Conservation (phyloP, 2,329 filamentous ascomycete species). For the Aspergillus bombycis region DNA sequence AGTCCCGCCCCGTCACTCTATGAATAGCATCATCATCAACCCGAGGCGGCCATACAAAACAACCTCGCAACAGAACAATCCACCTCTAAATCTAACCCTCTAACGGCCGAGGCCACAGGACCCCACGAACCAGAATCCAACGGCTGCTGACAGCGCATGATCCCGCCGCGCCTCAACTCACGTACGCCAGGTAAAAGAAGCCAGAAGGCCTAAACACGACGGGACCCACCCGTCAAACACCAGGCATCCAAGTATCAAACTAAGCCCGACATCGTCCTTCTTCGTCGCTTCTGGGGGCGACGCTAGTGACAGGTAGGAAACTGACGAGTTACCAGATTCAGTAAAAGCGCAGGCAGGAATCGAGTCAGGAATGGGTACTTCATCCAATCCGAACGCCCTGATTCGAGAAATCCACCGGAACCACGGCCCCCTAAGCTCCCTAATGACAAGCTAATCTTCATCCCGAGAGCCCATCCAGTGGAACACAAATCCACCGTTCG, state of each 20-base stretch:
- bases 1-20: not conserved
- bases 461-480: not conserved
- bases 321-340: not conserved
- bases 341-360: not conserved
- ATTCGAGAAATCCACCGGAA: not conserved
- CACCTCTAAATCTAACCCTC: not conserved
- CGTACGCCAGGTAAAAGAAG: not conserved
- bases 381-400: not conserved
- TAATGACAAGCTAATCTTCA: not conserved
- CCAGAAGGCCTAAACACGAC: not conserved
- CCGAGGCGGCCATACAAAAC: no score
- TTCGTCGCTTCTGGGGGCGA: not conserved
- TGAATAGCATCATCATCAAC: not conserved
- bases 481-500: not conserved
- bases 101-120: not conserved
- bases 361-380: not conserved
- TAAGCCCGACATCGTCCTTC: not conserved
- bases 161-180: not conserved
- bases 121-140: not conserved
- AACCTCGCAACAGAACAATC: not conserved
- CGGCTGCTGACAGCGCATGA: not conserved
- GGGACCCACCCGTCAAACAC: not conserved
- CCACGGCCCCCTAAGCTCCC: not conserved
- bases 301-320: not conserved
- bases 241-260: not conserved